These are phyloP conservation scores for Cladosporium austrohemisphaericum DNA, from an alignment of 2,329 filamentous ascomycete species.

Conservation along the genomic window DNA sequence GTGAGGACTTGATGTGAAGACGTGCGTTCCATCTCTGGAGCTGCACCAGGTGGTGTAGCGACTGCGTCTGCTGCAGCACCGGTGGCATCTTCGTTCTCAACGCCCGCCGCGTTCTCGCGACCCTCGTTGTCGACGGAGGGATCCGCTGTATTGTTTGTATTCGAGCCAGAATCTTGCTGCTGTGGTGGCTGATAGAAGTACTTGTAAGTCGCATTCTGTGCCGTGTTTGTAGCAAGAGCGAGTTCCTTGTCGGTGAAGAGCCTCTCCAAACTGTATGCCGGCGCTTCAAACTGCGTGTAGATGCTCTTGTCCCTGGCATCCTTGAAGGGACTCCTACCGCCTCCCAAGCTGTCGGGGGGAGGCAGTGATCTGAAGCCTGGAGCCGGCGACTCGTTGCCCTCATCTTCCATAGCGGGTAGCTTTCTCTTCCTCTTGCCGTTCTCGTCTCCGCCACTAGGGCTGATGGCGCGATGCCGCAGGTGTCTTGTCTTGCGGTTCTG, in stretches of 20 bases:
- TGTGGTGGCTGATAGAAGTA: constrained; percentile 52
- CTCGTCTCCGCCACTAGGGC: constrained; percentile 37
- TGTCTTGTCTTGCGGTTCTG: constrained; percentile 62
- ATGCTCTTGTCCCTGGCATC: constrained; percentile 51
- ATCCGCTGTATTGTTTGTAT: constrained; percentile 26
- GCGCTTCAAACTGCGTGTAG: constrained; percentile 55
- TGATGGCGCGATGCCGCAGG: constrained; percentile 49
- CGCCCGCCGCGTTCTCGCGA: constrained; percentile 29
- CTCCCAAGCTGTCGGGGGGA: constrained; percentile 39
- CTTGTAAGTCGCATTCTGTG: constrained; percentile 55
- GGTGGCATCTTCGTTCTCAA: constrained; percentile 24
- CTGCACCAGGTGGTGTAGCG: constrained; percentile 26
- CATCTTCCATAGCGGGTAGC: constrained; percentile 50
- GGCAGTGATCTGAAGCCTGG: constrained; percentile 43
- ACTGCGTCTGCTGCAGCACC: constrained; percentile 25
- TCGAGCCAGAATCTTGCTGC: constrained; percentile 24
- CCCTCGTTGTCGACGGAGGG: constrained; percentile 22
- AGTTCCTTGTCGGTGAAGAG: constrained; percentile 67
- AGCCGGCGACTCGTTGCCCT: constrained; percentile 57
- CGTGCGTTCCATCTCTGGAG: constrained; percentile 57
- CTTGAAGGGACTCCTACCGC: constrained; percentile 48
- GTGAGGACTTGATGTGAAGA: constrained; percentile 55
- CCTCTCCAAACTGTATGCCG: constrained; percentile 59
- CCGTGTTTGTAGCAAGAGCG: constrained; percentile 57
- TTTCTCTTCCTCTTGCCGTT: constrained; percentile 58